Percentiles rank a stretch among this genome's conserved stretches.
These are phyloP conservation scores for Cystobasidium tubakii DNA, from an alignment of 768 basidiomycete species.

Conservation along the genomic window DNA sequence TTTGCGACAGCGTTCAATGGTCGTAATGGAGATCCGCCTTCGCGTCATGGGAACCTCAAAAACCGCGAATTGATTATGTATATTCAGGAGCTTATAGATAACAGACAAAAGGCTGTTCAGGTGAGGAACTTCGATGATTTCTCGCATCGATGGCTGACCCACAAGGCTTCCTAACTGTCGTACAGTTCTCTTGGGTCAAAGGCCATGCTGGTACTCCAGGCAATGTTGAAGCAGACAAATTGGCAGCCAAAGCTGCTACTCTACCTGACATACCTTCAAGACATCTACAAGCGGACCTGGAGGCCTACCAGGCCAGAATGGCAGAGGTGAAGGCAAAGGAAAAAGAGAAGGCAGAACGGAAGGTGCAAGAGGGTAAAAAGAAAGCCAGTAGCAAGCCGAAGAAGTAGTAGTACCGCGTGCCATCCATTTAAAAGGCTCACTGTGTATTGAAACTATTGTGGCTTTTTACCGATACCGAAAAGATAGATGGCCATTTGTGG, in stretches of 20 bases:
- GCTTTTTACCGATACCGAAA: too few relatives aligned
- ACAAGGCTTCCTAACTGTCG: not conserved
- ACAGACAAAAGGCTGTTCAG: not conserved
- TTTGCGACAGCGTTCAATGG: not conserved
- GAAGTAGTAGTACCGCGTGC: not conserved
- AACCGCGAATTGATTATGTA: not conserved
- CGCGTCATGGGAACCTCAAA: not conserved
- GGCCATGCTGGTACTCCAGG: not conserved
- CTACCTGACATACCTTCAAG: not conserved
- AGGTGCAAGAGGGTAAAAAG: not conserved
- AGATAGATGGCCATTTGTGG: too few relatives aligned
- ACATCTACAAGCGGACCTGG: not conserved
- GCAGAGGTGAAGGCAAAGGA: not conserved
- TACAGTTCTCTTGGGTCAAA: not conserved
- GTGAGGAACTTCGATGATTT: not conserved
- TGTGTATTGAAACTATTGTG: too few relatives aligned
- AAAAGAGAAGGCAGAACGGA: not conserved
- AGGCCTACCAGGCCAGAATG: not conserved
- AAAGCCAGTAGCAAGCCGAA: not conserved
- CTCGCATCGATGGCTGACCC: not conserved
- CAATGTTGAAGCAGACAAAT: not conserved
- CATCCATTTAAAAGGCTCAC: too few relatives aligned
- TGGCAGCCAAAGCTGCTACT: not conserved
- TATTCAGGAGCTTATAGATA: not conserved
- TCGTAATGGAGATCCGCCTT: not conserved